Evolutionary conservation across 208 protist genomes (phyloP).

Genomic region (Trypanosoma lewisi): DNA sequence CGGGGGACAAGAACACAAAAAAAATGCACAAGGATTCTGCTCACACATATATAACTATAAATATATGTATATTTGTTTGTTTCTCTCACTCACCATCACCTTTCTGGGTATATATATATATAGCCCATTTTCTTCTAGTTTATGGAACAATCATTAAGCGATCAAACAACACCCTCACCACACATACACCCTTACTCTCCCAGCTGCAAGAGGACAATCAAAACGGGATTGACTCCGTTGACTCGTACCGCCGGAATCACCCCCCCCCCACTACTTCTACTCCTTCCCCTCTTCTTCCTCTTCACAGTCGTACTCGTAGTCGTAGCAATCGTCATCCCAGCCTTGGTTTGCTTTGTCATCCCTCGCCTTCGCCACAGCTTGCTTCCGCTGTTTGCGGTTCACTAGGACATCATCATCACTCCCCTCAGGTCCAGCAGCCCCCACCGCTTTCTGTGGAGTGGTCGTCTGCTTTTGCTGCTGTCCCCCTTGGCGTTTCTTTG

Average conservation of each 20-base stretch:
- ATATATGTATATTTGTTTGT: background rate
- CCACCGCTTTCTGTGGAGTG: slow-evolving; percentile 25
- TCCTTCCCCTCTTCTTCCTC: slow-evolving; percentile 24
- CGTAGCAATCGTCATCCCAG: slow-evolving; percentile 24
- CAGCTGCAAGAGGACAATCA: background rate
- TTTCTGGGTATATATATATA: too few species aligned
- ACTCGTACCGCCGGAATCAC: too few species aligned
- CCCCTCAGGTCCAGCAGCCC: slow-evolving; percentile 29
- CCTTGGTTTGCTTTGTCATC: slow-evolving; percentile 24
- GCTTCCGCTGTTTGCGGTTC: slow-evolving; percentile 76
- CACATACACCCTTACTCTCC: background rate
- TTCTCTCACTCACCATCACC: background rate
- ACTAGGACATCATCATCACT: slow-evolving; percentile 76
- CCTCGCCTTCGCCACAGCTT: slow-evolving; percentile 42
- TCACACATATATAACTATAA: too few species aligned
- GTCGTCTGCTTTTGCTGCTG: slow-evolving; percentile 22
- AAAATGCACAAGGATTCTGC: too few species aligned
- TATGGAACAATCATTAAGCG: background rate
- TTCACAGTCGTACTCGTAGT: slow-evolving; percentile 48
- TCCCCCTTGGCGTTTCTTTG: slow-evolving; percentile 16
- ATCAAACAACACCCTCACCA: background rate
- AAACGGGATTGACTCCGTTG: too few species aligned
- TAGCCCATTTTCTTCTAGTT: background rate
- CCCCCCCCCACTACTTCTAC: too few species aligned
- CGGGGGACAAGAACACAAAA: too few species aligned